Base-by-base conservation (phyloP, 116 monocot species). In the Thalassia testudinum region DNA sequence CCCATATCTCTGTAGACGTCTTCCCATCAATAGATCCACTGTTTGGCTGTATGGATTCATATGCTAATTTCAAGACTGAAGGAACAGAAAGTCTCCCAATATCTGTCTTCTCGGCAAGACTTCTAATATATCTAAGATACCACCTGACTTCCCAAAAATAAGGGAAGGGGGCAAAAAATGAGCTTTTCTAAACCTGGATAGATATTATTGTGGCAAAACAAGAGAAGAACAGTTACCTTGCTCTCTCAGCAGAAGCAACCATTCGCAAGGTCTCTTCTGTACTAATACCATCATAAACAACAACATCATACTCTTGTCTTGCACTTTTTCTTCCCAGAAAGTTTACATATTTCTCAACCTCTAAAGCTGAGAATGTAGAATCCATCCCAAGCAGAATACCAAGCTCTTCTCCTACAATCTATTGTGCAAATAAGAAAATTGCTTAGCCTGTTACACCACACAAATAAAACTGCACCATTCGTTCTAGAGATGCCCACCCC, bases 381-480 rank as follows among this genome's bases (percentile, higher is more conserved):
- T 92, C 92, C 92, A 92, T 92, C 27, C 92, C 92, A 30, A 86
- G 80, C 26, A 92, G 62, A 24, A 92, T 79, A 50, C 92, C 92
- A 48, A 92, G 86, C 66, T 92, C 92, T 73, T 92, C 92, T 56
- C 92, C 92, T 29, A 92, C 83, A 66, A 92, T 60, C 92, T 86
- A 66, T 60, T 29, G 42, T 42, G 70, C 64, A 20, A 14, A 52
- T 10, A 57, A 42, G 42, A 57, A 21, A 23, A 17, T 50, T 22
- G 24, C 50, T 24, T 50, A 21, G 14, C 11, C n/a, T 22, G 19
- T 50, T 50, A 5, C 24, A 21, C 22, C 30, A 34, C 10, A 3
- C 10, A 21, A 50, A 5, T 1, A 22, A 50, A 22, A 23, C 22
- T 23, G 20, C 50, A 13, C 10, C 1, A 50, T 50, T 50, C 5